Percentiles rank a stretch among this genome's conserved stretches.
phyloP scores from a whole-genome alignment of 2,329 filamentous ascomycete genomes.

The Stagonosporopsis tanaceti region DNA sequence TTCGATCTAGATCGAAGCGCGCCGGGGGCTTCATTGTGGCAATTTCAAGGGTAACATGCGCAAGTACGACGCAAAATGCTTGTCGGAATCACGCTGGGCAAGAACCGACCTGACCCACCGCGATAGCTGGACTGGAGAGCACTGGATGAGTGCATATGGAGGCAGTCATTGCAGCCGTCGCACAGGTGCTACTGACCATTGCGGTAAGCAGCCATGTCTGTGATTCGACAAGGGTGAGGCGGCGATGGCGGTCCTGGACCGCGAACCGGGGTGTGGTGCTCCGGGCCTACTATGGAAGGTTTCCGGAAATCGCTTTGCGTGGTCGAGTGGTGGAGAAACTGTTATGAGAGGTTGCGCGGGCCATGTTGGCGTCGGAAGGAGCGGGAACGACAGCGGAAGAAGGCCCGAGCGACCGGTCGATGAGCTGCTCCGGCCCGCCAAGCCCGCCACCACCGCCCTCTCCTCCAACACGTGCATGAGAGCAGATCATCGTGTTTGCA shows the following conservation, averaged over 20 bases:
- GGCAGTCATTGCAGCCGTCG: conserved; percentile 30
- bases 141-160: conserved; percentile 33
- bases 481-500: conserved; percentile 20
- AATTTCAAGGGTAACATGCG: conserved; percentile 31
- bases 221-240: conserved; percentile 38
- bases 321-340: conserved; percentile 48
- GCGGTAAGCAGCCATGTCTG: conserved; percentile 26
- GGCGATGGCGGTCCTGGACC: conserved; percentile 47
- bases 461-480: conserved; percentile 25
- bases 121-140: conserved; percentile 24
- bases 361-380: conserved; percentile 39
- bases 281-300: conserved; percentile 39
- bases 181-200: conserved; percentile 26
- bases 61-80: conserved; percentile 24
- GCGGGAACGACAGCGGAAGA: conserved; percentile 38
- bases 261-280: conserved; percentile 32
- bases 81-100: conserved; percentile 19
- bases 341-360: conserved; percentile 35
- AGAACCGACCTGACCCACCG: conserved; percentile 26
- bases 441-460: conserved; percentile 24
- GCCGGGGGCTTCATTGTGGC: conserved; percentile 38
- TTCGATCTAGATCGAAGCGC: conserved; percentile 42
- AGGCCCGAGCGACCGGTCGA: conserved; percentile 38
- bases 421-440: conserved; percentile 31
- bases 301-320: conserved; percentile 31